Base-by-base conservation (phyloP, 2,329 filamentous ascomycete genomes). In the Acarospora socialis region DNA sequence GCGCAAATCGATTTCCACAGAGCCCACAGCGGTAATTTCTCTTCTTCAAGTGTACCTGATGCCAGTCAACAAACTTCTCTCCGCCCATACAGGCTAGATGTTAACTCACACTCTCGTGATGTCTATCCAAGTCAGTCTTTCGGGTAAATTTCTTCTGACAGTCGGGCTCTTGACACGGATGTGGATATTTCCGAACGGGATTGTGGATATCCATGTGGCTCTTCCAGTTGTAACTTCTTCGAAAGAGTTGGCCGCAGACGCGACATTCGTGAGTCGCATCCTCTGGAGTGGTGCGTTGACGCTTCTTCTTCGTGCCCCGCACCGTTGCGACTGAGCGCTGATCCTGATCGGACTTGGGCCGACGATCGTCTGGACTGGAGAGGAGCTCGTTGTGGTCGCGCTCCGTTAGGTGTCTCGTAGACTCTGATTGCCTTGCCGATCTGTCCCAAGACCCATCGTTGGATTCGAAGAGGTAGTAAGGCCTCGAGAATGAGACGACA, bases 201-300 rank as follows among this genome's bases (percentile, higher is more conserved):
- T 90, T 74, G 49, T 93, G 84, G 1, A 76, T 86, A 48, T 86
- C 77, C 66, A 86, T 68, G 52, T 92, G 84, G 18, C 82, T 79
- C 48, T 81, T 84, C 58, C 77, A 82, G 56, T 92, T 92, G 60
- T 87, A 92, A 46, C 73, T 77, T 39, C 84, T 66, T 42, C 81
- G 81, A 51, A 92, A 92, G 10, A 77, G 68, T 52, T 78, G 81
- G 5, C 77, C 75, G 48, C 84, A 93, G 2, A 74, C 64, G 36
- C 73, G 66, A 49, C 84, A 92, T 40, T 70, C 65, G 53, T 72
- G 78, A 44, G 74, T 81, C 33, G 77, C 78, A 44, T 81, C 76
- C 41, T 77, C 76, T 36, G 67, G 68, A 12, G 74, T 73, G 2
- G 71, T 77, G 44, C 68, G 62, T 44, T 38, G 47, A 33, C 21